Conservation (phyloP, 495 filamentous ascomycete genomes). For the Penicillium lividum region DNA sequence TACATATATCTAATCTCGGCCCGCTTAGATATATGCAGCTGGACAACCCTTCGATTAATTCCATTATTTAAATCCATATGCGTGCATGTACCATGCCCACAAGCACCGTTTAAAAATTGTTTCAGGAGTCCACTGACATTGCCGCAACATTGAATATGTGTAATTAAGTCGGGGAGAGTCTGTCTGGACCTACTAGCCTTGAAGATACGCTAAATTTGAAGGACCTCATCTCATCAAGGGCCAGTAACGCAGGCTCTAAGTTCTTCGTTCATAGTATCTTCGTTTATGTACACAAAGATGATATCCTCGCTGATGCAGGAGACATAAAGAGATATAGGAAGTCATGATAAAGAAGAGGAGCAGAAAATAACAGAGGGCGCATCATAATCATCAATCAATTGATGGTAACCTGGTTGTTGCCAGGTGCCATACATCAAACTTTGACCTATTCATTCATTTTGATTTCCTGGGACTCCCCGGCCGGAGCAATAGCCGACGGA, state of each 20-base stretch:
- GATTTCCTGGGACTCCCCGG: background rate
- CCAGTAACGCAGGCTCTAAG: background rate
- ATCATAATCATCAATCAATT: background rate
- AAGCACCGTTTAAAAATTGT: too few relatives aligned
- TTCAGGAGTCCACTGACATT: too few relatives aligned
- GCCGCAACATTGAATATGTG: too few relatives aligned
- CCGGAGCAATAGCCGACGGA: background rate
- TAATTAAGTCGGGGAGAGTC: too few relatives aligned
- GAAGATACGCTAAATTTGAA: too few relatives aligned
- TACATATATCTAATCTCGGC: too few relatives aligned
- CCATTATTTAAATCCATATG: too few relatives aligned
- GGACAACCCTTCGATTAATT: too few relatives aligned
- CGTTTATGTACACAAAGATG: constrained; percentile 23
- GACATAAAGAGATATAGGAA: constrained; percentile 16
- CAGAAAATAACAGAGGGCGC: background rate
- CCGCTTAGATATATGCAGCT: too few relatives aligned
- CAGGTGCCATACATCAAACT: background rate
- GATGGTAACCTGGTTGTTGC: background rate
- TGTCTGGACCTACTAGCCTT: too few relatives aligned
- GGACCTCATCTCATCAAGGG: too few relatives aligned
- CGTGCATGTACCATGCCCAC: too few relatives aligned
- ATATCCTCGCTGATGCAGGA: constrained; percentile 22
- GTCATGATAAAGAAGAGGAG: constrained; percentile 4
- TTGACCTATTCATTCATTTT: background rate
- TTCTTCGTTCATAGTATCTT: constrained; percentile 28